Evolutionary conservation across 345 rosid genomes (phyloP).

Genomic region (Citrus medica): DNA sequence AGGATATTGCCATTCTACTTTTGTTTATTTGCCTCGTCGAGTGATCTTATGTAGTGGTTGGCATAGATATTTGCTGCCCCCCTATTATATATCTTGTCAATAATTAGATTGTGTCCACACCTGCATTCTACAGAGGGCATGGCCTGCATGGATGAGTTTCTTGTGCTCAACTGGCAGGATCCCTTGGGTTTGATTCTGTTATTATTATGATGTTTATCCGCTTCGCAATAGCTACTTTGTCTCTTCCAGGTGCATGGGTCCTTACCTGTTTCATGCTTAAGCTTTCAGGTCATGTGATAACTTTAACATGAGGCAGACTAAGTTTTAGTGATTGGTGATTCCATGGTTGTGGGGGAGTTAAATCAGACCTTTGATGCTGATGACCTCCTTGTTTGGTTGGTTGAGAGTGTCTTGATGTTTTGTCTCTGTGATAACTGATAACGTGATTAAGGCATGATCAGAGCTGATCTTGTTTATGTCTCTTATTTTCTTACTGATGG

Average conservation of each 20-base stretch:
- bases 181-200: neutral
- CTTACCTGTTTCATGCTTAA: neutral
- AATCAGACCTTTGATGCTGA: neutral
- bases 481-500: neutral
- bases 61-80: neutral
- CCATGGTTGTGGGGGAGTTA: neutral
- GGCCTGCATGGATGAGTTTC: neutral
- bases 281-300: neutral
- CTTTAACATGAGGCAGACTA: neutral
- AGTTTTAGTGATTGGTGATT: neutral
- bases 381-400: neutral
- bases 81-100: neutral
- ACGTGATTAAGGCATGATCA: neutral
- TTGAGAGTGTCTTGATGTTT: neutral
- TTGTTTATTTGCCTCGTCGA: neutral
- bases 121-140: neutral
- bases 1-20: slow-evolving; percentile 26
- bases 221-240: neutral
- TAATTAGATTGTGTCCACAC: neutral
- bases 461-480: neutral
- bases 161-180: neutral
- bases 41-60: neutral
- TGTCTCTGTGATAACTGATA: too few relatives aligned
- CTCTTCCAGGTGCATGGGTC: neutral
- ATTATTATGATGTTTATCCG: neutral